Base-by-base conservation (phyloP, 1,284 basidiomycete species). In the Leccinum pseudoinsigne region DNA sequence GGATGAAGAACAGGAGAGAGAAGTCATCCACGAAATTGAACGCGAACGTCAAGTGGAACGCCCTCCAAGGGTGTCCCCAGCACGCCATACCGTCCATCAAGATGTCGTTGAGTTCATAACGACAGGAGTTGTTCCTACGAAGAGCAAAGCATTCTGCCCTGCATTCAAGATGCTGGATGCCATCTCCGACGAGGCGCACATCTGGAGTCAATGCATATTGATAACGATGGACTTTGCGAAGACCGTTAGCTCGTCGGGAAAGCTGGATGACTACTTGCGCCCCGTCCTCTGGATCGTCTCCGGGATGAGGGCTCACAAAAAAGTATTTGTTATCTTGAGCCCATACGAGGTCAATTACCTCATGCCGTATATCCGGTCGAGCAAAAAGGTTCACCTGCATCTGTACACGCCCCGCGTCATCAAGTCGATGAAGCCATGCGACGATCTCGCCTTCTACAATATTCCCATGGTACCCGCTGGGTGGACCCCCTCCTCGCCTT, bases 1-100 rank as follows among this genome's bases (percentile, higher is more conserved):
- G 62, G 78, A 77, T 5, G 82, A 85, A 66, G 83, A 84, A 62
- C 83, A 84, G 63, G 83, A 85, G 62, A 72, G 81, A n/a, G 83
- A 85, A 64, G 72, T 84, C 2, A 67, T 63, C 10, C 79, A 80
- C 36, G 82, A 84, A 66, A 67, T 75, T 0, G 81, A 83, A 63
- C 70, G 68, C 7, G 81, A 83, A 64, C 72, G 69, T 6, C 71
- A 82, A 55, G 65, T 77, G 2, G 71, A 82, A 60, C 68, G 74
- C 2, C 78, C 81, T 4, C 66, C 66, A 1, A 68, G 42, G 58
- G 66, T 58, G 0, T 9, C 21, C 9, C 63, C 77, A 0, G 72
- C 70, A 1, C 4, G 0, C 1, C 78, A 78, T 50, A 21, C 28
- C 0, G 8, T 78, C 12, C 66, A 72, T 42, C 31, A 8, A 10